Conservation (phyloP, 1,284 basidiomycete genomes). For the Pseudozyma pruni region DNA sequence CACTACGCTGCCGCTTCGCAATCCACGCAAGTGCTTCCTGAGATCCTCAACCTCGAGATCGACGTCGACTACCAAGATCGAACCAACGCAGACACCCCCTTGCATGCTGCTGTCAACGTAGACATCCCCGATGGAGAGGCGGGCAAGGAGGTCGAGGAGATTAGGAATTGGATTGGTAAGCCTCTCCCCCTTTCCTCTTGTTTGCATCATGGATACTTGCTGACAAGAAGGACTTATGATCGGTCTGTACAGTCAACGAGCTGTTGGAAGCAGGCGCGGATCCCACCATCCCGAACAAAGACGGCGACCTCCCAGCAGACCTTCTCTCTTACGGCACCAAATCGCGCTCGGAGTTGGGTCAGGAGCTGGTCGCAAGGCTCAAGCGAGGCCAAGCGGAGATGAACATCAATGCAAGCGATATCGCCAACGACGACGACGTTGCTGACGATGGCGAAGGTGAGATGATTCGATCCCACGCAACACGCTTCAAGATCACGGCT, state of each 20-base stretch:
- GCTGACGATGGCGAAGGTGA: slow-evolving; percentile 42
- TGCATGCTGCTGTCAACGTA: slow-evolving; percentile 80
- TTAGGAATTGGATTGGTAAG: slow-evolving; percentile 72
- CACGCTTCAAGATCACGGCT: slow-evolving; percentile 1
- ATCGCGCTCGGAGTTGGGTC: slow-evolving; percentile 46
- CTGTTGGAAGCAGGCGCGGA: slow-evolving; percentile 63
- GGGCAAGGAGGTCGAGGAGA: slow-evolving; percentile 72
- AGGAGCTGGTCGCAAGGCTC: slow-evolving; percentile 50
- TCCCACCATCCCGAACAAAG: slow-evolving; percentile 54
- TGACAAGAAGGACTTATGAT: background rate
- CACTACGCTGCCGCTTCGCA: slow-evolving; percentile 60
- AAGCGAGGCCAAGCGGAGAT: slow-evolving; percentile 51
- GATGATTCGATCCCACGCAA: background rate
- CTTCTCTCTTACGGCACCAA: slow-evolving; percentile 47
- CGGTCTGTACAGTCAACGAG: slow-evolving; percentile 49
- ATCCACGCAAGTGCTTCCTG: slow-evolving; percentile 53
- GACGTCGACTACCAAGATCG: slow-evolving; percentile 85
- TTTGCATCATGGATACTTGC: background rate
- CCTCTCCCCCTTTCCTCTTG: background rate
- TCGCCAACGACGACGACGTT: slow-evolving; percentile 46
- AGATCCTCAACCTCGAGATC: slow-evolving; percentile 70
- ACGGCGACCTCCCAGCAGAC: slow-evolving; percentile 60
- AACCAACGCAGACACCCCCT: slow-evolving; percentile 79
- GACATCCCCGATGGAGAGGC: slow-evolving; percentile 39
- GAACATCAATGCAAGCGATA: slow-evolving; percentile 46